A percentile compares a stretch with the other conserved stretches of the same genome.
Evolutionary conservation across 2,329 filamentous ascomycete genomes (phyloP).

Genomic region (Ceratocystis colombiana): DNA sequence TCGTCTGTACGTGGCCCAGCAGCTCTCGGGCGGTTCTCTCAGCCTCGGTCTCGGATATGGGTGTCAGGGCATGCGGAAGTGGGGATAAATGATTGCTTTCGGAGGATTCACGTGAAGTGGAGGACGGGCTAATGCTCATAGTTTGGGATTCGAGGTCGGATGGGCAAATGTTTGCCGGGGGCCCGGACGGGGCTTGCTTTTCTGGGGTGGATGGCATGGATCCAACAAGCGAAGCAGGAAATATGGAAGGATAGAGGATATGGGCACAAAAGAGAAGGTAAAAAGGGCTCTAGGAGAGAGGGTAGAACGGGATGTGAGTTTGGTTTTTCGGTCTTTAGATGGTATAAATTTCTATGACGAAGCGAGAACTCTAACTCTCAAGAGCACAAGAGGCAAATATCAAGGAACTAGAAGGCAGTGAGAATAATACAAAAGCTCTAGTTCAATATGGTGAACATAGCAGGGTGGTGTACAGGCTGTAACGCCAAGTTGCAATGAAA

Average conservation of each 20-base stretch:
- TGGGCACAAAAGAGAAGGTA: neutral
- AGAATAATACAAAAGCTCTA: neutral
- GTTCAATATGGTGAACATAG: neutral
- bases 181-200: constrained; percentile 6
- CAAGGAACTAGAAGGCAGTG: neutral
- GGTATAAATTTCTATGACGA: neutral
- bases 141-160: constrained; percentile 13
- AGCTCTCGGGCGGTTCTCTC: constrained; percentile 39
- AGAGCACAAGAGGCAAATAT: neutral
- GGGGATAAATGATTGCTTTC: constrained; percentile 31
- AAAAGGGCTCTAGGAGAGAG: neutral
- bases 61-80: constrained; percentile 35
- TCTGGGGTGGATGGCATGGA: neutral
- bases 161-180: neutral
- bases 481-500: no score
- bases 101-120: constrained; percentile 5
- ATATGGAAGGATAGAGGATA: neutral
- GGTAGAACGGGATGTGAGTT: neutral
- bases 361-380: neutral
- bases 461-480: neutral
- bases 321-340: neutral
- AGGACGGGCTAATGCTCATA: neutral
- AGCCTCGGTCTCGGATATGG: constrained; percentile 34
- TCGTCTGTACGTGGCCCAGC: constrained; percentile 36
- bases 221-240: no score